Conservation (phyloP, 2,329 filamentous ascomycete species). For the Fusarium dlaminii region DNA sequence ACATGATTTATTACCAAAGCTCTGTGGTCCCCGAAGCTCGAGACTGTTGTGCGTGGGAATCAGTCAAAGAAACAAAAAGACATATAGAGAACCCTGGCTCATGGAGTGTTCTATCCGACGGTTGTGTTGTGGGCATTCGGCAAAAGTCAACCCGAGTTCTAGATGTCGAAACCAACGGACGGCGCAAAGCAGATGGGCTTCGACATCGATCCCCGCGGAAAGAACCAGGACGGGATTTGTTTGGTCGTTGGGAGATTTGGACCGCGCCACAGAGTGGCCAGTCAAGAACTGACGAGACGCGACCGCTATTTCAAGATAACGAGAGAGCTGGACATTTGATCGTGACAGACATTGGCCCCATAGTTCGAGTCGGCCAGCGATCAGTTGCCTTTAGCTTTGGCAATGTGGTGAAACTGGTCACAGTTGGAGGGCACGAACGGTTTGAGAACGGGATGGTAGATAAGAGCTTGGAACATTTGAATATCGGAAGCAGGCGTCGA, state of each 20-base stretch:
- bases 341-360: constrained; percentile 72
- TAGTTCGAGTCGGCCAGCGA: constrained; percentile 68
- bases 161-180: constrained; percentile 18
- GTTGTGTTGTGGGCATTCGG: constrained; percentile 71
- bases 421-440: constrained; percentile 68
- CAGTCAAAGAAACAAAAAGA: constrained; percentile 61
- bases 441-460: constrained; percentile 59
- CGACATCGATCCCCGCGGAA: constrained; percentile 45
- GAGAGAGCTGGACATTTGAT: constrained; percentile 65
- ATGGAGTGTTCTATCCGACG: constrained; percentile 70
- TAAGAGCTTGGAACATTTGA: constrained; percentile 45
- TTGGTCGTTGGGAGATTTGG: constrained; percentile 65
- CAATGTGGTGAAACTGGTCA: constrained; percentile 76
- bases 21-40: constrained; percentile 49
- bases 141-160: constrained; percentile 47
- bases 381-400: constrained; percentile 77
- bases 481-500: constrained; percentile 52
- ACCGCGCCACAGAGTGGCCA: constrained; percentile 58
- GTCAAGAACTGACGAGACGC: constrained; percentile 56
- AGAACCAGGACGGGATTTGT: constrained; percentile 33
- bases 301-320: constrained; percentile 54
- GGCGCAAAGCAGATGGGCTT: constrained; percentile 36
- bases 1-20: constrained; percentile 65
- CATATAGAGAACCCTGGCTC: constrained; percentile 69
- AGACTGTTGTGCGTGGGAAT: constrained; percentile 61